Conservation (phyloP, 2,329 filamentous ascomycete species). For the Nemania bipapillata region DNA sequence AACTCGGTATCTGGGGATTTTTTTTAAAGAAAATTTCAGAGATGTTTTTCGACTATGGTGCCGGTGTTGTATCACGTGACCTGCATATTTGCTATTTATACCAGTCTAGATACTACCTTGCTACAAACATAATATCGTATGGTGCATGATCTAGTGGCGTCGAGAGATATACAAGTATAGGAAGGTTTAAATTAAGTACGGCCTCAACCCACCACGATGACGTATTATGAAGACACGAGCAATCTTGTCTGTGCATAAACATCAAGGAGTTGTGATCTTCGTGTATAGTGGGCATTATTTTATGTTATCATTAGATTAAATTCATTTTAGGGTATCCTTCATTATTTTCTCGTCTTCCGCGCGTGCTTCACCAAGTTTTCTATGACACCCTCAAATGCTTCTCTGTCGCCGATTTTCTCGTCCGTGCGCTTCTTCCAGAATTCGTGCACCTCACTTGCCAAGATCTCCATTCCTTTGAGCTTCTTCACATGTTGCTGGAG, state of each 20-base stretch:
- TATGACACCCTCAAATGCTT: constrained; percentile 95
- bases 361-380: constrained; percentile 95
- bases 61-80: background rate
- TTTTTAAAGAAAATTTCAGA: too few species aligned
- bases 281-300: constrained; percentile 22
- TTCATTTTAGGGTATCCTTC: constrained; percentile 43
- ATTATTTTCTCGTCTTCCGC: constrained; percentile 82
- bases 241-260: background rate
- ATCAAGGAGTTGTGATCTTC: background rate
- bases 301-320: constrained; percentile 25
- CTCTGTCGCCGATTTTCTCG: constrained; percentile 87
- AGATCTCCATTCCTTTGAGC: constrained; percentile 74
- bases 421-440: constrained; percentile 90
- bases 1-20: too few species aligned
- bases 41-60: background rate
- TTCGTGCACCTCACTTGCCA: constrained; percentile 79
- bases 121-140: background rate
- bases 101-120: too few species aligned
- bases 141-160: background rate
- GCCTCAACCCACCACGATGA: background rate
- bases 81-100: background rate
- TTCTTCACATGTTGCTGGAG: constrained; percentile 75
- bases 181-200: background rate
- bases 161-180: background rate
- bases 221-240: background rate